Conservation (phyloP, 495 filamentous ascomycete genomes). For the Poronia punctata region DNA sequence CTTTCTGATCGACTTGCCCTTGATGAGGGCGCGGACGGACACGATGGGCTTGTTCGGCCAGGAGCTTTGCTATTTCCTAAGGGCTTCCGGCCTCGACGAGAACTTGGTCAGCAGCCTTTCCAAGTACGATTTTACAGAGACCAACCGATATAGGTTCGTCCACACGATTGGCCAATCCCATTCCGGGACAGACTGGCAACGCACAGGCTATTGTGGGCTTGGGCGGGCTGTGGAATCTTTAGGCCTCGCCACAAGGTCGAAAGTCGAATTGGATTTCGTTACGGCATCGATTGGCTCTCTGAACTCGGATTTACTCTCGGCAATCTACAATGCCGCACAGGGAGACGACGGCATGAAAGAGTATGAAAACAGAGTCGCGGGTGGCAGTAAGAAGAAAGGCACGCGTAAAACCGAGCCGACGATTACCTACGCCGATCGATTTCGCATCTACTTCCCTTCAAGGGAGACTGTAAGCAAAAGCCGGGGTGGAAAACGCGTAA, state of each 20-base stretch:
- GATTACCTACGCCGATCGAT: slow-evolving; percentile 38
- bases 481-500: slow-evolving; percentile 46
- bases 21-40: slow-evolving; percentile 31
- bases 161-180: slow-evolving; percentile 65
- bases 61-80: slow-evolving; percentile 64
- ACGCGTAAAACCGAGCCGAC: slow-evolving; percentile 19
- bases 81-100: slow-evolving; percentile 57
- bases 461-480: slow-evolving; percentile 60
- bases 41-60: slow-evolving; percentile 56
- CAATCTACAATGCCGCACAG: slow-evolving; percentile 68
- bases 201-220: slow-evolving; percentile 63
- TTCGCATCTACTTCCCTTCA: slow-evolving; percentile 81
- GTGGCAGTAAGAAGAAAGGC: slow-evolving; percentile 24
- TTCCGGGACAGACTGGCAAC: slow-evolving; percentile 43
- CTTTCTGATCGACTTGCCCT: slow-evolving; percentile 80
- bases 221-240: slow-evolving; percentile 52
- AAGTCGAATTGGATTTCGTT: slow-evolving; percentile 55
- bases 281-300: slow-evolving; percentile 74
- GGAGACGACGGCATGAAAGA: slow-evolving; percentile 57
- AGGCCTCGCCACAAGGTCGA: slow-evolving; percentile 39
- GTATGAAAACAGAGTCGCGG: slow-evolving; percentile 39
- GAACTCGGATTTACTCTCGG: slow-evolving; percentile 57
- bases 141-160: slow-evolving; percentile 64
- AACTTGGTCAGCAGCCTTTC: slow-evolving; percentile 51
- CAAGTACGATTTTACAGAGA: slow-evolving; percentile 70